Evolutionary conservation across 2,329 filamentous ascomycete genomes (phyloP).

Genomic region (Podosphaera xanthii): DNA sequence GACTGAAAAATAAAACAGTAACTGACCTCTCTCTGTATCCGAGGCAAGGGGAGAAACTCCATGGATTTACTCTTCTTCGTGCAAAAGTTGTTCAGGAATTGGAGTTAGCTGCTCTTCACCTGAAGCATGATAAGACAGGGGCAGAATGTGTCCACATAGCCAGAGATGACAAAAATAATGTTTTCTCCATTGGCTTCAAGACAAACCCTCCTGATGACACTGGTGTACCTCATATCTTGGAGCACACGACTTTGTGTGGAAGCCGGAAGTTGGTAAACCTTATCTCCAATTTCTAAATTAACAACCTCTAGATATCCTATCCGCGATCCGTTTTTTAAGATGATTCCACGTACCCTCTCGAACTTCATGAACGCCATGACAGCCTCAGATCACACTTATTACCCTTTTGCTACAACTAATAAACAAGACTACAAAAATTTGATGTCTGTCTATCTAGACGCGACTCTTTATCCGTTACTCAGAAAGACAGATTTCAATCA

Average conservation of each 20-base stretch:
- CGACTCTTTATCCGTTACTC: conserved; percentile 71
- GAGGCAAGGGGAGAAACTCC: conserved; percentile 59
- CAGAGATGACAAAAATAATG: conserved; percentile 92
- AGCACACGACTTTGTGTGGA: conserved; percentile 91
- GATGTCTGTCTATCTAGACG: conserved; percentile 89
- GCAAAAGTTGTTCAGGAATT: conserved; percentile 86
- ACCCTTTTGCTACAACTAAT: conserved; percentile 95
- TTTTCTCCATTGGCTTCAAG: conserved; percentile 98
- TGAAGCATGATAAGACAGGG: conserved; percentile 85
- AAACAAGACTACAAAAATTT: conserved; percentile 86
- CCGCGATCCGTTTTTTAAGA: conserved; percentile 98
- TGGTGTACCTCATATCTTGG: conserved; percentile 86
- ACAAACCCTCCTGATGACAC: conserved; percentile 95
- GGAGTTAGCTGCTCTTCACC: conserved; percentile 70
- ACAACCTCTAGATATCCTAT: conserved; percentile 56
- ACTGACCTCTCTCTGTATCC: conserved; percentile 58
- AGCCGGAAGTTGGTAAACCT: conserved; percentile 51
- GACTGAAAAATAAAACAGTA: conserved; percentile 35
- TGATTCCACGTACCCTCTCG: conserved; percentile 91
- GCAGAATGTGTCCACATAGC: conserved; percentile 93
- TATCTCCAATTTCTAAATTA: neutral
- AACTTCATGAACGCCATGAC: conserved; percentile 99
- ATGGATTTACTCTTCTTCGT: conserved; percentile 79
- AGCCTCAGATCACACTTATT: conserved; percentile 85
- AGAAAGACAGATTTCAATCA: conserved; percentile 86